phyloP scores from a whole-genome alignment of 768 basidiomycete genomes.

The Phylloporus arenicola region DNA sequence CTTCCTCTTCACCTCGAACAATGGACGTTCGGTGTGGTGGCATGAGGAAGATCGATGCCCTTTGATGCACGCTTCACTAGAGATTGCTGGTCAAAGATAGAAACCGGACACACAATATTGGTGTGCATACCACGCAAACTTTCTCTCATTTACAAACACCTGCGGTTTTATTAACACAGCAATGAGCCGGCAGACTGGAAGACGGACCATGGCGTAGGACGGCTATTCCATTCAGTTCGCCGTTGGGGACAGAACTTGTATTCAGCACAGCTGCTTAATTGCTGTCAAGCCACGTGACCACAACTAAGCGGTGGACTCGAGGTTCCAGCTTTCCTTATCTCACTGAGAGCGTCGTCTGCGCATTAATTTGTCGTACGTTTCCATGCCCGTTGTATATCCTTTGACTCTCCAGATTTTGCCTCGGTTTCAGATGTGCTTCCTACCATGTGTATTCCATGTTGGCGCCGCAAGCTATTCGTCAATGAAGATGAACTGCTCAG shows the following conservation, averaged over 20 bases:
- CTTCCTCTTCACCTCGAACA: slow-evolving; percentile 94
- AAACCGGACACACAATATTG: neutral
- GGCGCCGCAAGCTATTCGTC: no score
- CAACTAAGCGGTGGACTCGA: no score
- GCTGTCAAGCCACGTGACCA: neutral
- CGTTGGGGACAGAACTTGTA: neutral
- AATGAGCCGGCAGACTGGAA: neutral
- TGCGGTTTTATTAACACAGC: slow-evolving; percentile 12
- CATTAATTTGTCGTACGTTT: no score
- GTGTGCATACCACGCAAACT: slow-evolving; percentile 62
- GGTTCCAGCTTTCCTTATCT: no score
- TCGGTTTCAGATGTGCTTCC: neutral
- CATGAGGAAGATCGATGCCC: slow-evolving; percentile 90
- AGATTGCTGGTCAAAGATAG: slow-evolving; percentile 9
- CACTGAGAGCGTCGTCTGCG: no score
- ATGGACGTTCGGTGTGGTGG: slow-evolving; percentile 77
- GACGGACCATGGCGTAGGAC: slow-evolving; percentile 20
- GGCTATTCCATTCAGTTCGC: slow-evolving; percentile 12
- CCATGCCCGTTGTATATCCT: neutral
- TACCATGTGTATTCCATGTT: neutral
- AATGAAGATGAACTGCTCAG: no score
- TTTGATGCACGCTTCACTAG: slow-evolving; percentile 88
- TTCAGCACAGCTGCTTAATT: neutral
- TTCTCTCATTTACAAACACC: slow-evolving; percentile 74
- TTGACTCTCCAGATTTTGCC: neutral